Evolutionary conservation across 1,284 basidiomycete genomes (phyloP), one percentile per base, ranked within the genome.

Genomic region (Phylloboletellus chloephorus): DNA sequence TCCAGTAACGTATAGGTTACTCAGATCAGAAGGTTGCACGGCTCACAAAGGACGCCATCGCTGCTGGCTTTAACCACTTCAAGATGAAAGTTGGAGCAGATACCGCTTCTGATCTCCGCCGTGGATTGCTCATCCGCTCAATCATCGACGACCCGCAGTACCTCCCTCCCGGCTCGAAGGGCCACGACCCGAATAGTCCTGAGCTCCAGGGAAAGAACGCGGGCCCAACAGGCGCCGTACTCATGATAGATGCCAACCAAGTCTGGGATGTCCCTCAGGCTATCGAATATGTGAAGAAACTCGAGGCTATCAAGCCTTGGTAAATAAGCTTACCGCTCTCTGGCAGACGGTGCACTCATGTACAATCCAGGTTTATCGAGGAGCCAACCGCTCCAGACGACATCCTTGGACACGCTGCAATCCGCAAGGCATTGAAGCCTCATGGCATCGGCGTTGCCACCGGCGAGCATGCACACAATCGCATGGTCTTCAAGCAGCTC

Each of bases 181-280:
- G 74, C 22, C 73, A 79, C 35, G 79, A 88, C 61, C 82, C 79
- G 5, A 73, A 73, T 40, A 74, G 79, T 31, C 76, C 81, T 35
- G 78, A 68, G 19, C 63, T 87, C 25, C 71, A 68, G 39, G 88
- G 84, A 10, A 98, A 97, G 76, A 96, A 97, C 53, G 92, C 93
- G 5, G 91, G 93, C 8, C 90, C 91, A 3, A 91, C 92, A 0
- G 93, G 94, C 10, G 81, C 84, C 36, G 93, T 96, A 17, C 72
- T 96, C 47, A 97, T 97, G 93, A 89, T 97, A 50, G 93, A 97
- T 63, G 88, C 93, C 36, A 97, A 97, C 68, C 93, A 94, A 66
- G 89, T 97, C 15, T 97, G 92, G 92, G 92, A 96, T 55, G 94
- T 97, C 13, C 73, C 82, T 30, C 78, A 94, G 64, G 93, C 93